phyloP scores from a whole-genome alignment of 768 basidiomycete genomes.

The Leucosporidium creatinivorum region DNA sequence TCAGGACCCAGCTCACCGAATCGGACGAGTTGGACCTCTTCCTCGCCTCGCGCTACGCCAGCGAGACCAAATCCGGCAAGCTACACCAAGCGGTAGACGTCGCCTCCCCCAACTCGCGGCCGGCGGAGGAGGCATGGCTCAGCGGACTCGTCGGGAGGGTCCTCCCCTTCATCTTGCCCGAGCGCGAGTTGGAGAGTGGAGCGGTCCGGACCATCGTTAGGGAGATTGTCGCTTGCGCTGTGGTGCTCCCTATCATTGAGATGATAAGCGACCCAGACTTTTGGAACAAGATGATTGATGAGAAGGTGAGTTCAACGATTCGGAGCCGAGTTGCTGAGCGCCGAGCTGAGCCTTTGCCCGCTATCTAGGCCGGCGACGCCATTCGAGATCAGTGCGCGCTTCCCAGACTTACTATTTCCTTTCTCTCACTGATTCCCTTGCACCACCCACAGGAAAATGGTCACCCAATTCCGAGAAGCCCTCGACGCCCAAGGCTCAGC shows the following conservation, averaged over 20 bases:
- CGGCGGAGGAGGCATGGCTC: constrained; percentile 82
- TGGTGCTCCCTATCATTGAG: constrained; percentile 80
- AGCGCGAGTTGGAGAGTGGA: constrained; percentile 62
- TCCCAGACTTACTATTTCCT: background rate
- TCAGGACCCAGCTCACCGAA: constrained; percentile 75
- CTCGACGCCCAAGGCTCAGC: constrained; percentile 32
- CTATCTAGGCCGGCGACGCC: constrained; percentile 55
- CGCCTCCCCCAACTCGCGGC: constrained; percentile 78
- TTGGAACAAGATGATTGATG: constrained; percentile 88
- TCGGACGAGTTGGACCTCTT: constrained; percentile 84
- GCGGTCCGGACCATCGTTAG: constrained; percentile 65
- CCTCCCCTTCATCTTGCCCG: constrained; percentile 66
- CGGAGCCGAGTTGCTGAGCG: background rate
- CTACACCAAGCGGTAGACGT: constrained; percentile 83
- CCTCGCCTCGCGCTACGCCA: constrained; percentile 70
- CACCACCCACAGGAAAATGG: constrained; percentile 27
- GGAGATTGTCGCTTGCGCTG: constrained; percentile 73
- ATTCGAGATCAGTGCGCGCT: constrained; percentile 59
- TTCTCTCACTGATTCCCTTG: background rate
- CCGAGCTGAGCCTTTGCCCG: constrained; percentile 1
- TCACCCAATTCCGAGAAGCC: constrained; percentile 34
- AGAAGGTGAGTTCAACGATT: constrained; percentile 58
- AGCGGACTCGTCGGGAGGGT: constrained; percentile 61
- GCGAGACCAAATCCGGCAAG: constrained; percentile 45
- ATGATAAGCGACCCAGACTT: constrained; percentile 94